Evolutionary conservation across 164 flowering plant genomes (phyloP).

Genomic region (Protea cynaroides): DNA sequence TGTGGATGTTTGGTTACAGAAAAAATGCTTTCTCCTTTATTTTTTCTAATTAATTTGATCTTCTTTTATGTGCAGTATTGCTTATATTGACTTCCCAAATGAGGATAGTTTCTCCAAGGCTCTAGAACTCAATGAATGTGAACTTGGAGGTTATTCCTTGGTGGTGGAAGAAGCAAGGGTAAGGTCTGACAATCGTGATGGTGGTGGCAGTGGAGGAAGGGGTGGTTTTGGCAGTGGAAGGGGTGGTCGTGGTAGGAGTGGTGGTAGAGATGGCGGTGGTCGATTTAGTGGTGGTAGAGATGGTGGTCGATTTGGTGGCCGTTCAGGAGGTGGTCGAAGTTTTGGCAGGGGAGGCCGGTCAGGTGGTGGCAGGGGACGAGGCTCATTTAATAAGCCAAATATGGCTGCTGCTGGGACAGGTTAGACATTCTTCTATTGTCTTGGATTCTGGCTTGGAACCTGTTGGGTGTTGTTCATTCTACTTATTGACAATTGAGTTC

Average conservation of each 20-base stretch:
- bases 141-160: constrained; percentile 41
- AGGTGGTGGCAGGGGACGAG: constrained; percentile 44
- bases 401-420: constrained; percentile 40
- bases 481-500: too few species aligned
- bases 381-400: constrained; percentile 35
- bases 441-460: too few species aligned
- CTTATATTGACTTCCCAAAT: constrained; percentile 54
- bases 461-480: too few species aligned
- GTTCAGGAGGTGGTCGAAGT: constrained; percentile 24
- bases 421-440: not conserved
- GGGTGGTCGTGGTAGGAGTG: constrained; percentile 30
- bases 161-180: constrained; percentile 72
- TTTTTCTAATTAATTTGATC: too few species aligned
- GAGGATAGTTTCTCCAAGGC: constrained; percentile 51
- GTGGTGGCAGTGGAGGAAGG: constrained; percentile 21
- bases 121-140: constrained; percentile 50
- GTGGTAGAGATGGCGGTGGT: constrained; percentile 29
- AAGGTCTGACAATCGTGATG: constrained; percentile 29
- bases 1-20: too few species aligned
- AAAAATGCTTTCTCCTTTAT: too few species aligned
- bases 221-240: constrained; percentile 24
- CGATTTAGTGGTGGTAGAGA: constrained; percentile 16
- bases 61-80: constrained; percentile 50
- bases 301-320: constrained; percentile 25
- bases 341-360: constrained; percentile 46